A percentile compares a stretch with the other conserved stretches of the same genome.
These are phyloP conservation scores for Ophiostoma novo-ulmi DNA, from an alignment of 2,329 filamentous ascomycete genomes.

Conservation along the genomic window DNA sequence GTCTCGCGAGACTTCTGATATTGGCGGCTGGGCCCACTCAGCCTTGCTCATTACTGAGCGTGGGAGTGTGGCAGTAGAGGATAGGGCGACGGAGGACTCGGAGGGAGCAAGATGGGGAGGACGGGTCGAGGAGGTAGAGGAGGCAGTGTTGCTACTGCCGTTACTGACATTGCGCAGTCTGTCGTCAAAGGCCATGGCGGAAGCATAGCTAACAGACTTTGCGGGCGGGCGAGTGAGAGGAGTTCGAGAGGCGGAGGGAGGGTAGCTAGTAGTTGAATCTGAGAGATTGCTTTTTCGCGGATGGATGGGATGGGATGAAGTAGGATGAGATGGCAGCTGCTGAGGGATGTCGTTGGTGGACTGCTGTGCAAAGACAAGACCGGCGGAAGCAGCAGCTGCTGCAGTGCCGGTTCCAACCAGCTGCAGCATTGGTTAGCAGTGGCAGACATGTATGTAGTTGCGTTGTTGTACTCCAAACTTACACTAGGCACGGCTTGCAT, in stretches of 20 bases:
- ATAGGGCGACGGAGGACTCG: slow-evolving; percentile 28
- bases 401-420: slow-evolving; percentile 59
- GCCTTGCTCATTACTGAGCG: slow-evolving; percentile 38
- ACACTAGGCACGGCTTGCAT: slow-evolving; percentile 44
- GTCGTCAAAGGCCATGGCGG: slow-evolving; percentile 20
- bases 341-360: slow-evolving; percentile 40
- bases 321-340: slow-evolving; percentile 26
- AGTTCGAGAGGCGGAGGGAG: slow-evolving; percentile 16
- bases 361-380: slow-evolving; percentile 56
- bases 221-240: slow-evolving; percentile 42
- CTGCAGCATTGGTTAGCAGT: slow-evolving; percentile 33
- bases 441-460: no score
- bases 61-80: slow-evolving; percentile 31
- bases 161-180: slow-evolving; percentile 32
- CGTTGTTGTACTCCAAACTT: slow-evolving; percentile 34
- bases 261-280: slow-evolving; percentile 21
- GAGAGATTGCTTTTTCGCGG: slow-evolving; percentile 30
- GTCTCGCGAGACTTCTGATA: slow-evolving; percentile 40
- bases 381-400: slow-evolving; percentile 55
- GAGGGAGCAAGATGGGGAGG: slow-evolving; percentile 24
- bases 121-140: slow-evolving; percentile 24
- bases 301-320: background rate
- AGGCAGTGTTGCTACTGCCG: slow-evolving; percentile 30
- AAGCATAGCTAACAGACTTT: slow-evolving; percentile 37
- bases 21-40: slow-evolving; percentile 36